Evolutionary conservation across 192 early-diverging fungal genomes (phyloP).

Genomic region (Phlyctochytrium bullatum): DNA sequence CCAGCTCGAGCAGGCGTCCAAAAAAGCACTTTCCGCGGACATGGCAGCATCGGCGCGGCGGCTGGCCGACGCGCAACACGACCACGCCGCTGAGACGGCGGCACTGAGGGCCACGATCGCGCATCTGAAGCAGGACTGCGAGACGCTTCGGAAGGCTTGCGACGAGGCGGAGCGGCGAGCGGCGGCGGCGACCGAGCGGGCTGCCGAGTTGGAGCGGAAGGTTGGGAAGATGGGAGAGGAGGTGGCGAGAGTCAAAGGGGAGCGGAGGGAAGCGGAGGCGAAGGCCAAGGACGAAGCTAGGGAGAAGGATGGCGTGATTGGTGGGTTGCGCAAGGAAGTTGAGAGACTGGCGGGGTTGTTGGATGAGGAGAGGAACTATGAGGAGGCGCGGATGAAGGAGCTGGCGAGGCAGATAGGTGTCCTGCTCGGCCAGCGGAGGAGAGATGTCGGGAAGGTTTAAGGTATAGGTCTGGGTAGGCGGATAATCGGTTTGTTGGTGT

Average conservation of each 20-base stretch:
- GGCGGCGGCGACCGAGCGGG: background rate
- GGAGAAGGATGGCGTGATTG: slow-evolving; percentile 29
- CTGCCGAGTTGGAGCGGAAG: background rate
- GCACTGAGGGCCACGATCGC: background rate
- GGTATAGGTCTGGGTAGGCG: too few species aligned
- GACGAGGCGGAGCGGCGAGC: background rate
- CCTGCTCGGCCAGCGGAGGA: slow-evolving; percentile 20
- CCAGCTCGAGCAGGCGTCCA: background rate
- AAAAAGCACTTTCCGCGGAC: slow-evolving; percentile 21
- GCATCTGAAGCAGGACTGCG: background rate
- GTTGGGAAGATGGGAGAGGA: slow-evolving; percentile 27
- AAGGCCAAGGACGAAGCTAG: background rate
- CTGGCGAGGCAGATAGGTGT: slow-evolving; percentile 38
- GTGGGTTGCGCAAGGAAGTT: slow-evolving; percentile 33
- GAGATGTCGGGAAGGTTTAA: too few species aligned
- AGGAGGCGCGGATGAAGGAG: slow-evolving; percentile 44
- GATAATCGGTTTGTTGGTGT: too few species aligned
- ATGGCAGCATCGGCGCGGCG: slow-evolving; percentile 27
- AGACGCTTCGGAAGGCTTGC: background rate
- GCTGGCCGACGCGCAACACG: slow-evolving; percentile 21
- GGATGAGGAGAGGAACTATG: slow-evolving; percentile 39
- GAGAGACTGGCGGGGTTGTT: slow-evolving; percentile 27
- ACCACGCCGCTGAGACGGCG: slow-evolving; percentile 20
- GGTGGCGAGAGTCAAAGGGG: slow-evolving; percentile 27
- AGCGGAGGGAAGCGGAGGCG: slow-evolving; percentile 18